These are phyloP conservation scores for Trichoderma koningii DNA, from an alignment of 2,329 filamentous ascomycete genomes.

Conservation along the genomic window DNA sequence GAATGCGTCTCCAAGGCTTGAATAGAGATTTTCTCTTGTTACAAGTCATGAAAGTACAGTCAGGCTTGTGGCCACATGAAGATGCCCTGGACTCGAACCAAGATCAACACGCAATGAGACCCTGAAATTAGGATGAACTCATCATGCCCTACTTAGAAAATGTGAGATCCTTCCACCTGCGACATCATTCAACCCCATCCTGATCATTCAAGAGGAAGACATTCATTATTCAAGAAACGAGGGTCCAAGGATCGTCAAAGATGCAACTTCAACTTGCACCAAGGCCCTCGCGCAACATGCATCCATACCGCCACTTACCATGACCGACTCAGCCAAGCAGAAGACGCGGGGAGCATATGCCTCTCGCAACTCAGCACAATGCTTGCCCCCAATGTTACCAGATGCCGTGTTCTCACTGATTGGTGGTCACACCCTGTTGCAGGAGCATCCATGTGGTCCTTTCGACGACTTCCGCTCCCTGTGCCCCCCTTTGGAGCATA, in stretches of 20 bases:
- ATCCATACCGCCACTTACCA: not conserved
- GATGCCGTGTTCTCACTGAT: not conserved
- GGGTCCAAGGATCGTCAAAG: not conserved
- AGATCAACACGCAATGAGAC: not conserved
- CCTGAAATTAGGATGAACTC: not conserved
- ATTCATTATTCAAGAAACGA: not conserved
- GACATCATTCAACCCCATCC: conserved; percentile 2
- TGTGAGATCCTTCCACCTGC: not conserved
- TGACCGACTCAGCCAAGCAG: not conserved
- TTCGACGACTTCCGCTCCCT: not conserved
- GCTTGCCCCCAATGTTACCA: conserved; percentile 7
- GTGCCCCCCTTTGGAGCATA: not conserved
- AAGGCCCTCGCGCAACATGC: not conserved
- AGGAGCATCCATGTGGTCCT: not conserved
- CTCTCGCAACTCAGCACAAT: not conserved
- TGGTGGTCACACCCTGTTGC: not conserved
- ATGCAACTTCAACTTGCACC: conserved; percentile 5
- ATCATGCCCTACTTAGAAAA: not conserved
- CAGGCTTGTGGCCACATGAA: not conserved
- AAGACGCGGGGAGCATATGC: not conserved
- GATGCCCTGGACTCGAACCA: not conserved
- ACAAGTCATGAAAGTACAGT: not conserved
- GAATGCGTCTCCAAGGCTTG: not conserved
- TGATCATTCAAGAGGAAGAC: not conserved
- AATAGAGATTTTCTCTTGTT: no score